Evolutionary conservation across 139 green algal genomes (phyloP), one percentile per base, ranked within the genome.

Genomic region (Tetraselmis chui): DNA sequence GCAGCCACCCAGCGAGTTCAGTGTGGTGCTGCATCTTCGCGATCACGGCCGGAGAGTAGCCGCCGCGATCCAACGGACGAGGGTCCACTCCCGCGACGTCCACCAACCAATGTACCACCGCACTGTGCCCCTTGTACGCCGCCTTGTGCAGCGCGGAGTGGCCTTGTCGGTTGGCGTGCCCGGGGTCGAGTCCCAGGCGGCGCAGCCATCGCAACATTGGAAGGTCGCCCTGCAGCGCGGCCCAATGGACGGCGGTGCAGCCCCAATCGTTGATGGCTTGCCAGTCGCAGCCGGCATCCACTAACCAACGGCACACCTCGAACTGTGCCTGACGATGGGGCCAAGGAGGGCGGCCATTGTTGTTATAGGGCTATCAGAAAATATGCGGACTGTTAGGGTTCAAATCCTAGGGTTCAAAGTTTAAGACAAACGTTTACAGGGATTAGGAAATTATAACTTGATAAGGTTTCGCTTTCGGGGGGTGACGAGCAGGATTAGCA

Each of bases 161-260:
- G 45, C 45, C 45, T 18, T 67, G 45, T 18, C 45, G 45, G 45
- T 67, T 67, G 45, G 45, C 18, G 45, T 67, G 45, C 26, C 79
- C 2, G 23, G 31, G 23, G 79, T 78, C 28, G 5, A 77, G 58
- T 2, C 58, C 79, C 45, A 59, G 27, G 26, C 45, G n/a, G 11
- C 80, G 29, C 18, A 87, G 76, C 58, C 76, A 87, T 58, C 59
- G 45, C 79, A 80, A 87, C 32, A 79, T 77, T 22, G 59, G 31
- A 24, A 75, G 26, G 27, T 80, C 22, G 32, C 81, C 84, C 76
- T 83, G 84, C 76, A 80, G 76, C 32, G 80, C 84, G 25, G 84
- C 84, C 84, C 84, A 87, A 29, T 87, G 84, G 1, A 80, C 29
- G n/a, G 84, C 84, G 67, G 84, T 87, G 76, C 84, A 87, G 24